These are phyloP conservation scores for Pyrenula aspistea DNA, from an alignment of 495 filamentous ascomycete genomes.

Conservation along the genomic window DNA sequence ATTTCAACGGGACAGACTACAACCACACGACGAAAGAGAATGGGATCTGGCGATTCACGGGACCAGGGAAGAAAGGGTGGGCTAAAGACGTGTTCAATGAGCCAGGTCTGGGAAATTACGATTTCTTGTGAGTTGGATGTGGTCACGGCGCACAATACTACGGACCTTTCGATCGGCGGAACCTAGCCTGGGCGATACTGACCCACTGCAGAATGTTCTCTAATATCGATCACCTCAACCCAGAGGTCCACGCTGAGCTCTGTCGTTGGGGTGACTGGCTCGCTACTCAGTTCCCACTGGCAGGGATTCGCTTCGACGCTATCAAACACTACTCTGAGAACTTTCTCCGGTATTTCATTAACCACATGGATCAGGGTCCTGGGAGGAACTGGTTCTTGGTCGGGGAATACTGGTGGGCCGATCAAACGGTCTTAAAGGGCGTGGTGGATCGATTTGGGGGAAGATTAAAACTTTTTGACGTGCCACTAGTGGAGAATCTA, in stretches of 20 bases:
- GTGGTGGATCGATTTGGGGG: slow-evolving; percentile 51
- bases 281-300: slow-evolving; percentile 38
- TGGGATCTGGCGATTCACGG: slow-evolving; percentile 58
- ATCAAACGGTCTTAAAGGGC: slow-evolving; percentile 35
- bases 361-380: slow-evolving; percentile 32
- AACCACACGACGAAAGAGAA: slow-evolving; percentile 42
- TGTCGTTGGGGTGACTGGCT: slow-evolving; percentile 60
- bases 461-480: slow-evolving; percentile 52
- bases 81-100: slow-evolving; percentile 50
- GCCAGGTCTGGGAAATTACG: slow-evolving; percentile 50
- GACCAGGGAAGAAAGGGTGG: slow-evolving; percentile 50
- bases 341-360: slow-evolving; percentile 51
- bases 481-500: slow-evolving; percentile 56
- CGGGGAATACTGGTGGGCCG: slow-evolving; percentile 62
- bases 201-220: slow-evolving; percentile 33
- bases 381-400: slow-evolving; percentile 52
- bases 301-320: slow-evolving; percentile 64
- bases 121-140: slow-evolving; percentile 35
- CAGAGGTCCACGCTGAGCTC: slow-evolving; percentile 52
- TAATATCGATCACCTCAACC: slow-evolving; percentile 54
- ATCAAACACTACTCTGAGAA: slow-evolving; percentile 57
- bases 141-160: neutral
- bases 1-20: slow-evolving; percentile 62
- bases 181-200: slow-evolving; percentile 23
- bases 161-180: too few relatives aligned